Evolutionary conservation across 2,329 filamentous ascomycete species (phyloP).

Genomic region (Epicoccum sorghinum): DNA sequence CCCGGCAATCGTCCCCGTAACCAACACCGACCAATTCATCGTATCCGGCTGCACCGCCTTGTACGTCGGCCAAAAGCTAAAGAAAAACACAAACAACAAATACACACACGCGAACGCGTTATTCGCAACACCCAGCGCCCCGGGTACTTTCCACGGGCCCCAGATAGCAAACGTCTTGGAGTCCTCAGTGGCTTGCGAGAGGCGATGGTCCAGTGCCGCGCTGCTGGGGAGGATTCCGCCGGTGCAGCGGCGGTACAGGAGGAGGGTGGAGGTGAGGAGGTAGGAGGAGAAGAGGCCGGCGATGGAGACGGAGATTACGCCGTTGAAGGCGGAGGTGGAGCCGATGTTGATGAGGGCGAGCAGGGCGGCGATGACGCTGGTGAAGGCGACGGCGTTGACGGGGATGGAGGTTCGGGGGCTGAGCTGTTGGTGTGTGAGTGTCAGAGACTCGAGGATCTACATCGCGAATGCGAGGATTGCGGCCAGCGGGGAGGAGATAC

Average conservation of each 20-base stretch:
- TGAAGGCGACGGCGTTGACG: constrained; percentile 36
- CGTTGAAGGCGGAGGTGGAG: constrained; percentile 34
- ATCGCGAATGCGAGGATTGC: no score
- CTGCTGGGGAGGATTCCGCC: constrained; percentile 22
- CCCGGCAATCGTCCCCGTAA: constrained; percentile 23
- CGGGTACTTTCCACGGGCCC: constrained; percentile 34
- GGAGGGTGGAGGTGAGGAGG: constrained; percentile 26
- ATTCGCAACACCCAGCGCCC: constrained; percentile 25
- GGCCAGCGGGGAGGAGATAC: background rate
- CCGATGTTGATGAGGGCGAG: constrained; percentile 59
- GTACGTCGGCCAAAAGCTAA: constrained; percentile 35
- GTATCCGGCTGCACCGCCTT: constrained; percentile 22
- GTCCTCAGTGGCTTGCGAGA: constrained; percentile 1
- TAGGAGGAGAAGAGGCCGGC: constrained; percentile 36
- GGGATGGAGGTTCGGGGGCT: constrained; percentile 38
- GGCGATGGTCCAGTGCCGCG: constrained; percentile 4
- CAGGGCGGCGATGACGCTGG: constrained; percentile 47
- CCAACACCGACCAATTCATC: constrained; percentile 40
- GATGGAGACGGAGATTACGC: constrained; percentile 37
- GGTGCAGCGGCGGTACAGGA: constrained; percentile 36
- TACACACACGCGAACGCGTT: constrained; percentile 33
- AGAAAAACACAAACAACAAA: constrained; percentile 35
- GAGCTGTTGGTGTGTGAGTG: constrained; percentile 25
- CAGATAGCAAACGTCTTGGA: constrained; percentile 22
- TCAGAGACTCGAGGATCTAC: background rate